Evolutionary conservation across 768 basidiomycete genomes (phyloP), one percentile per base, ranked within the genome.

Genomic region (Lactarius quietus): DNA sequence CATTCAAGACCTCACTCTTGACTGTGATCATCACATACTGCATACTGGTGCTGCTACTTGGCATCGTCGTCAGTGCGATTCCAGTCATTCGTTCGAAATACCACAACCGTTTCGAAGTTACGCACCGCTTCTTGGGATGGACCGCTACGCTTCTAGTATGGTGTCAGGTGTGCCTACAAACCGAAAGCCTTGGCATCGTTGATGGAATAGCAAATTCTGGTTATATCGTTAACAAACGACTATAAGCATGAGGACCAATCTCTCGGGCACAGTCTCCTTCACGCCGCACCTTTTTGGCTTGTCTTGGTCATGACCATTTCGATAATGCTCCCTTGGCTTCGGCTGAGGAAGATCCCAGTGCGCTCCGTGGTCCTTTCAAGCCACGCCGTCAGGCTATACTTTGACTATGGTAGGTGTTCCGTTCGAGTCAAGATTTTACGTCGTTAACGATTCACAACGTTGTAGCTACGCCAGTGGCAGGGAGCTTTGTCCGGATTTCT

Each of bases 71-170:
- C 18, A 82, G 84, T 66, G 84, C 85, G 1, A 77, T 83, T 68
- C 85, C 85, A 0, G 73, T 74, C 12, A 71, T 83, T 63, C 79
- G 85, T 51, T 72, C 73, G 54, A 78, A 79, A 38, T 75, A 75
- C 53, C 84, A 86, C 72, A 78, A 86, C 67, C 75, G 73, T 10
- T 86, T 86, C 70, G 85, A 86, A 72, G 78, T 75, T 53, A 77
- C 78, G 17, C 85, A 86, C 73, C 83, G 85, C 31, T 84, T 84
- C 73, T 72, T 82, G 29, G 85, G 84, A 33, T 86, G 84, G 85
- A 76, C 78, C 10, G 79, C 80, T 12, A 80, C 80, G 4, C 79
- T 78, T 15, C 72, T 85, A 48, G 82, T 86, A 6, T 85, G 84
- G 84, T 74, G 71, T n/a, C 84, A 83, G 75, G 82, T 82, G 43